Percentiles rank a stretch among this genome's conserved stretches.
Conservation (phyloP, 192 early-diverging fungal species). For the Spizellomyces punctatus region DNA sequence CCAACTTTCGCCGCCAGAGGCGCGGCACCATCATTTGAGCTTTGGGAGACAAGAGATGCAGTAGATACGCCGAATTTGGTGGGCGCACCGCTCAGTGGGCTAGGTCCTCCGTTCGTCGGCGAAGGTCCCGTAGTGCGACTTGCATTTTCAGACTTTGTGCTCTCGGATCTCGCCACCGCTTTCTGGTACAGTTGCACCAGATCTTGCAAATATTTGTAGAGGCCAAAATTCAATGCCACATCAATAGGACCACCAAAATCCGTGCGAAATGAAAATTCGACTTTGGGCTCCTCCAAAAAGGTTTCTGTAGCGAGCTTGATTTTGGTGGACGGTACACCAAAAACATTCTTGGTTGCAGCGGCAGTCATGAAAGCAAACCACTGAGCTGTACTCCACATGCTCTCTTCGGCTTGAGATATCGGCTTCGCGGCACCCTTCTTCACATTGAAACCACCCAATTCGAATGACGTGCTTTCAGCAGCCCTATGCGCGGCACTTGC, state of each 20-base stretch:
- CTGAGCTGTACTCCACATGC: slow-evolving; percentile 48
- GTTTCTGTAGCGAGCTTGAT: slow-evolving; percentile 26
- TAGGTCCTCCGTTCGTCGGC: neutral
- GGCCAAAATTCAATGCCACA: slow-evolving; percentile 53
- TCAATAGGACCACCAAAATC: slow-evolving; percentile 51
- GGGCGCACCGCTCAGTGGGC: neutral
- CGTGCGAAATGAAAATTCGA: slow-evolving; percentile 45
- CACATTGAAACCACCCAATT: slow-evolving; percentile 33
- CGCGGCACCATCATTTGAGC: neutral
- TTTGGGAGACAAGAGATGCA: slow-evolving; percentile 1
- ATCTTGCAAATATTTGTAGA: slow-evolving; percentile 53
- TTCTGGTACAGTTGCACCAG: slow-evolving; percentile 41
- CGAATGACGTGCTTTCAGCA: slow-evolving; percentile 22
- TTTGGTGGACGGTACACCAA: slow-evolving; percentile 32
- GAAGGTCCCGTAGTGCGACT: neutral
- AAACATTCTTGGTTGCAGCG: slow-evolving; percentile 44
- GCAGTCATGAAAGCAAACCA: slow-evolving; percentile 50
- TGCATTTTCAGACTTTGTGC: neutral
- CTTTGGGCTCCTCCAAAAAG: slow-evolving; percentile 17
- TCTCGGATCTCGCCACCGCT: slow-evolving; percentile 23
- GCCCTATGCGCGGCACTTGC: neutral
- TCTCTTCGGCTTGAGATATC: slow-evolving; percentile 49
- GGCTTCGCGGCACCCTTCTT: slow-evolving; percentile 44
- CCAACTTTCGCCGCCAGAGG: neutral
- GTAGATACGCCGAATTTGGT: slow-evolving; percentile 3